Evolutionary conservation across 179 eudicot species (phyloP), one percentile per base, ranked within the genome.

Genomic region (Sideroxylon spinosum): DNA sequence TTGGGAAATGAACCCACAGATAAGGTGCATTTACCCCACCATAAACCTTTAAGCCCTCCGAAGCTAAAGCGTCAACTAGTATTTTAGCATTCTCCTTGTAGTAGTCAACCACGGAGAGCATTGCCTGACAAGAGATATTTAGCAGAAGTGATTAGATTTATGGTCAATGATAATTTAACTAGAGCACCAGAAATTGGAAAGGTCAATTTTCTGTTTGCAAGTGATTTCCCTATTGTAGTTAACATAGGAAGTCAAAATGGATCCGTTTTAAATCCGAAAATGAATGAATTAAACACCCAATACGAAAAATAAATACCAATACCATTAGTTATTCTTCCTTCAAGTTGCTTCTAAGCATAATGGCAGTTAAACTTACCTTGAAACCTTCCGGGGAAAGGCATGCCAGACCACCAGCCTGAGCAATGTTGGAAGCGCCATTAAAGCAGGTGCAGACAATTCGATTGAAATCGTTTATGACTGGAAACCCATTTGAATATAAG

Each of bases 381-480:
- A 79, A 76, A 71, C 98, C 98, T 52, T 83, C 83, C 9, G 92
- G 78, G 19, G 95, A 92, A 71, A 93, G 87, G 70, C 91, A 88
- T 57, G 98, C 95, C 55, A 93, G 82, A 23, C 97, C 98, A 75
- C 98, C 98, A 78, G 95, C 81, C 65, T 79, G 81, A 53, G 91
- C 83, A 64, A 89, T 83, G 59, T 78, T 88, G 29, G 91, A 89
- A 50, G 91, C 89, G 57, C 92, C 91, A 72, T 89, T 88, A 63
- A 89, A 88, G 77, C 87, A 85, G 50, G 92, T 89, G 79, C 86
- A 78, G 13, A 88, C 76, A 62, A 89, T 86, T 8, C 92, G 86
- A 66, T 88, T 86, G 70, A 86, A 89, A 25, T 89, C 91, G 19
- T 83, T 75, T 49, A 85, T 87, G 9, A 94, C 81, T 0, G 94